phyloP scores from a whole-genome alignment of 1,139 yeast species.

The Pichia sp. region DNA sequence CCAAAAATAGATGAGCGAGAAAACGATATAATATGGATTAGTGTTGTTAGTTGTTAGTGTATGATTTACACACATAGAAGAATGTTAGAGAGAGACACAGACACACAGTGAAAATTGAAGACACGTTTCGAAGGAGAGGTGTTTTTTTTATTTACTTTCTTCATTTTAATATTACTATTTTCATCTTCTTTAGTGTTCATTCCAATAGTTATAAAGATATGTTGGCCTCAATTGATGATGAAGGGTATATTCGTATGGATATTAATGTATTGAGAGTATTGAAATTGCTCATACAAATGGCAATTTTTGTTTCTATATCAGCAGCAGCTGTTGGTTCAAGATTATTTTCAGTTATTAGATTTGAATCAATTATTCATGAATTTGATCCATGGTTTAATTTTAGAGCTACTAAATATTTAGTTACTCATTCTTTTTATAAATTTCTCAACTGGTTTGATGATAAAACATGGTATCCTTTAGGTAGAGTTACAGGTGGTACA shows the following conservation, averaged over 20 bases:
- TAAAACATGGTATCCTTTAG: conserved; percentile 98
- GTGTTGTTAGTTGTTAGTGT: no score
- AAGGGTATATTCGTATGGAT: conserved; percentile 27
- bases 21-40: no score
- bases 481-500: conserved; percentile 99
- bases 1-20: no score
- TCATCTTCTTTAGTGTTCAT: no score
- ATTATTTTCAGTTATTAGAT: conserved; percentile 71
- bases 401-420: conserved; percentile 89
- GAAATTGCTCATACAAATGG: conserved; percentile 25
- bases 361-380: conserved; percentile 96
- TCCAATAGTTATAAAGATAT: background rate
- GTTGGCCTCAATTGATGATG: conserved; percentile 22
- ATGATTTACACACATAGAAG: no score
- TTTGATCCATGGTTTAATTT: conserved; percentile 99
- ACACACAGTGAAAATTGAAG: no score
- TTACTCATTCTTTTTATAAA: conserved; percentile 75
- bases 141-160: no score
- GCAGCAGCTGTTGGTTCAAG: conserved; percentile 86
- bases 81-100: no score
- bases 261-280: conserved; percentile 17
- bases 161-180: no score
- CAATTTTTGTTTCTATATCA: conserved; percentile 30
- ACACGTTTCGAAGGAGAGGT: no score
- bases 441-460: conserved; percentile 98